Evolutionary conservation across 495 filamentous ascomycete genomes (phyloP).

Genomic region (Aspergillus leporis): DNA sequence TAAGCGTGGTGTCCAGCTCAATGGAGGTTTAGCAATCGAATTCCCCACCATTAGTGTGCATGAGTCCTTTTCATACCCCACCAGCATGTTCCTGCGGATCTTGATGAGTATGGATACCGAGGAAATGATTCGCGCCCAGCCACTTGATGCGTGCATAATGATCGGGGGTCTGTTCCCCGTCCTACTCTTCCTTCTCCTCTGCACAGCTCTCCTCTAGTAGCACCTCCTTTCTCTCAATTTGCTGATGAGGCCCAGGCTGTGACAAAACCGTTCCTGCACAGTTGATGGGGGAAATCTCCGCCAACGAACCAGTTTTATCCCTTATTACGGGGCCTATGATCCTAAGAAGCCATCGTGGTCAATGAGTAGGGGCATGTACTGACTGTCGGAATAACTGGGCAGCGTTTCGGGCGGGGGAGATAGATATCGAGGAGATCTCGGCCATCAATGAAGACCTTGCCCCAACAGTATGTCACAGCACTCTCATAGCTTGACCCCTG

Average conservation of each 20-base stretch:
- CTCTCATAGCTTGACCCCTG: too few relatives aligned
- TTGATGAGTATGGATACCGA: slow-evolving; percentile 74
- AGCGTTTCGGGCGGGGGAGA: slow-evolving; percentile 55
- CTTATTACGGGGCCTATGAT: slow-evolving; percentile 69
- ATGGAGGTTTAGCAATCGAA: slow-evolving; percentile 61
- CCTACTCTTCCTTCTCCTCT: too few relatives aligned
- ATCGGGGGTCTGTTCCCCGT: slow-evolving; percentile 53
- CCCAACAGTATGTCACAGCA: slow-evolving; percentile 48
- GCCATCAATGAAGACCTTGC: slow-evolving; percentile 66
- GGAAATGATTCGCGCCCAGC: slow-evolving; percentile 68
- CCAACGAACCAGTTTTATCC: slow-evolving; percentile 65
- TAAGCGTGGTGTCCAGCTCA: too few relatives aligned
- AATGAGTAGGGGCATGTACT: slow-evolving; percentile 64
- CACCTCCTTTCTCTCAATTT: too few relatives aligned
- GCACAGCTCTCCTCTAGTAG: too few relatives aligned
- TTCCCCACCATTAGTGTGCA: slow-evolving; percentile 68
- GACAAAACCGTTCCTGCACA: slow-evolving; percentile 71
- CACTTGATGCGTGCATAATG: slow-evolving; percentile 62
- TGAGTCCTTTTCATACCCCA: slow-evolving; percentile 62
- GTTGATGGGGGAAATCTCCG: slow-evolving; percentile 69
- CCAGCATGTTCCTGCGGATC: slow-evolving; percentile 69
- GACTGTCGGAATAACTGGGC: slow-evolving; percentile 71
- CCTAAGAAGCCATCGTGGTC: slow-evolving; percentile 59
- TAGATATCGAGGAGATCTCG: slow-evolving; percentile 67
- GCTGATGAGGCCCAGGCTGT: slow-evolving; percentile 41